Base-by-base conservation (phyloP, 2,329 filamentous ascomycete species). In the Pestalotiopsis sp. region DNA sequence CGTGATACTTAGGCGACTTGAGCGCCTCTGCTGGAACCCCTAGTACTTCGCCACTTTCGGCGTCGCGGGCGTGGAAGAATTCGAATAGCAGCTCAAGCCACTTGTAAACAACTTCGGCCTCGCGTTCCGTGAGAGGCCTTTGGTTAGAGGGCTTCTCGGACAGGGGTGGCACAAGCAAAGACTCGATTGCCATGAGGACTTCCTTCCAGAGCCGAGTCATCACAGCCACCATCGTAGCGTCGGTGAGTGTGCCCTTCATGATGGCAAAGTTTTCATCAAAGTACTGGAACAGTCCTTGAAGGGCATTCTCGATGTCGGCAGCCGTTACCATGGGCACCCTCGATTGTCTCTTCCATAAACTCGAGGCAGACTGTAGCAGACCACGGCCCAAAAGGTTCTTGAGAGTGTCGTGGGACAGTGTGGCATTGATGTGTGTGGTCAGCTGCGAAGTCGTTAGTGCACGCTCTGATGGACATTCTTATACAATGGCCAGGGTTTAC, bases 201-300 rank as follows among this genome's bases (percentile, higher is more conserved):
- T 99, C 96, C 81, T 99, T 99, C 96, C 96, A 99, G 5, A 99
- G 83, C 59, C 96, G 90, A 25, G 94, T 97, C 96, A 99, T 99
- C 75, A 99, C 96, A 78, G 96, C 95, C 74, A 95, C 90, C 95
- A 99, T 98, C n/a, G 96, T 97, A 68, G 94, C 91, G 69, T 94
- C 92, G 1, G 96, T 98, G 68, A 99, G 85, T 0, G 95, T 98
- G 80, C 96, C 91, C 82, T 98, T 98, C 95, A 99, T 97, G 74
- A 98, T 97, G 69, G 94, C 94, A 81, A 99, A 99, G 77, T 99
- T 99, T 78, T 98, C 95, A 78, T 99, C 94, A 78, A 99, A 99
- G 80, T 99, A 99, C 67, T 90, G 89, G 78, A 98, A 96, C 0
- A 99, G 86, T 4, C 94, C 92, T 74, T 92, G 91, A 13, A 99